A percentile compares a stretch with the other conserved stretches of the same genome.
Evolutionary conservation across 768 basidiomycete genomes (phyloP).

Genomic region (Pulveroboletus sp.): DNA sequence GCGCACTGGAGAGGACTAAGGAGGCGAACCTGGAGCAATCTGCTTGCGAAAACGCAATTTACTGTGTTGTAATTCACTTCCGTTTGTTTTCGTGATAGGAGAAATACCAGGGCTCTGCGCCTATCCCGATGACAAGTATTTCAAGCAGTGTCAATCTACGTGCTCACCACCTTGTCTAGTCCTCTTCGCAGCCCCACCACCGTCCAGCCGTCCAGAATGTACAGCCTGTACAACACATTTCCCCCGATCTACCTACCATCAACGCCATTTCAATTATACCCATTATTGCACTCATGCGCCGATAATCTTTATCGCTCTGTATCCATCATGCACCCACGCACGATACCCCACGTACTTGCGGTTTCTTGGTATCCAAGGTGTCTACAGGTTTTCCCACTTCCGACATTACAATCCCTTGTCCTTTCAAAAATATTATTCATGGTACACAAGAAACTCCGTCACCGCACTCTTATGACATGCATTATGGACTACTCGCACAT

Average conservation of each 20-base stretch:
- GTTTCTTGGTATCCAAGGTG: conserved; percentile 15
- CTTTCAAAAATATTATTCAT: conserved; percentile 9
- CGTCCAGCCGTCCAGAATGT: conserved; percentile 13
- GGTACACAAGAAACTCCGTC: conserved; percentile 19
- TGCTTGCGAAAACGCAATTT: conserved; percentile 22
- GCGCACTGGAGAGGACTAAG: conserved; percentile 18
- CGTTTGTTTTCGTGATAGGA: conserved; percentile 27
- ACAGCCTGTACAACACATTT: conserved; percentile 23
- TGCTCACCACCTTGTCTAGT: background rate
- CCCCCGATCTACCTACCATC: conserved; percentile 9
- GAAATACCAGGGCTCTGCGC: conserved; percentile 27
- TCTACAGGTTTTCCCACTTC: conserved; percentile 11
- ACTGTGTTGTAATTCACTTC: conserved; percentile 27
- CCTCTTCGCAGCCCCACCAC: conserved; percentile 6
- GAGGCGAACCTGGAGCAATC: conserved; percentile 13
- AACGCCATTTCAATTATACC: conserved; percentile 22
- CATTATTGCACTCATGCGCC: conserved; percentile 25
- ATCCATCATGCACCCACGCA: conserved; percentile 32
- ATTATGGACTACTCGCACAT: conserved; percentile 28
- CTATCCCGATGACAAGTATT: conserved; percentile 14
- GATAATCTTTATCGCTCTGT: conserved; percentile 33
- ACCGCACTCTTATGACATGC: conserved; percentile 25
- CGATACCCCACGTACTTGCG: conserved; percentile 24
- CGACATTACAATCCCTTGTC: conserved; percentile 12
- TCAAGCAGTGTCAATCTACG: conserved; percentile 4